phyloP scores from a whole-genome alignment of 1,284 basidiomycete species.

The Ustilago lituana region DNA sequence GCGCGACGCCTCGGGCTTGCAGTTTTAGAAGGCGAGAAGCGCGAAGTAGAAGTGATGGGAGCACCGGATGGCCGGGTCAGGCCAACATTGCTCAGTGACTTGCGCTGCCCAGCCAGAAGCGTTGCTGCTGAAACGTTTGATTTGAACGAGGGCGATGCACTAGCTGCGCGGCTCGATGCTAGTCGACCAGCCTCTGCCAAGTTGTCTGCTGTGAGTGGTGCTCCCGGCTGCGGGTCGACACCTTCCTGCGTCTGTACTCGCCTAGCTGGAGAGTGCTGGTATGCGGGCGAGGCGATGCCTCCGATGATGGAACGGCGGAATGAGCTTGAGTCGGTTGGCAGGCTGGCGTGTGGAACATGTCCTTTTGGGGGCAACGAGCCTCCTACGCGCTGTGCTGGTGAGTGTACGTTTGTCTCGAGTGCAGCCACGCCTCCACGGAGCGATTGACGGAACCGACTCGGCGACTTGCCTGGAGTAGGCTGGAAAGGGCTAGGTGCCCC shows the following conservation, averaged over 20 bases:
- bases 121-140: slow-evolving; percentile 6
- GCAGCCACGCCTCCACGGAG: slow-evolving; percentile 43
- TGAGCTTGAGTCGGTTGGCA: slow-evolving; percentile 29
- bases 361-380: slow-evolving; percentile 23
- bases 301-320: slow-evolving; percentile 60
- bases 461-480: slow-evolving; percentile 37
- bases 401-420: slow-evolving; percentile 27
- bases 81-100: slow-evolving; percentile 33
- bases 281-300: slow-evolving; percentile 49
- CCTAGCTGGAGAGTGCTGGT: slow-evolving; percentile 52
- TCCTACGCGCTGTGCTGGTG: slow-evolving; percentile 41
- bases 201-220: slow-evolving; percentile 40
- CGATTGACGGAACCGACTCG: slow-evolving; percentile 45
- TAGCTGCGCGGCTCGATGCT: slow-evolving; percentile 24
- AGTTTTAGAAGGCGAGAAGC: slow-evolving; percentile 26
- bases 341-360: slow-evolving; percentile 5
- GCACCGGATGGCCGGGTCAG: slow-evolving; percentile 16
- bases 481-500: slow-evolving; percentile 42
- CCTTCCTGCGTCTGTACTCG: slow-evolving; percentile 32
- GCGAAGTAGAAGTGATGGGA: slow-evolving; percentile 17
- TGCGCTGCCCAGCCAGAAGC: slow-evolving; percentile 29
- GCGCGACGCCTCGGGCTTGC: slow-evolving; percentile 36
- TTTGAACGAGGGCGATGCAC: slow-evolving; percentile 32
- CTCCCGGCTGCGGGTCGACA: slow-evolving; percentile 7
- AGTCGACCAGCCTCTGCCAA: slow-evolving; percentile 26